Evolutionary conservation across 2,329 filamentous ascomycete genomes (phyloP).

Genomic region (Penicillium frequentans): DNA sequence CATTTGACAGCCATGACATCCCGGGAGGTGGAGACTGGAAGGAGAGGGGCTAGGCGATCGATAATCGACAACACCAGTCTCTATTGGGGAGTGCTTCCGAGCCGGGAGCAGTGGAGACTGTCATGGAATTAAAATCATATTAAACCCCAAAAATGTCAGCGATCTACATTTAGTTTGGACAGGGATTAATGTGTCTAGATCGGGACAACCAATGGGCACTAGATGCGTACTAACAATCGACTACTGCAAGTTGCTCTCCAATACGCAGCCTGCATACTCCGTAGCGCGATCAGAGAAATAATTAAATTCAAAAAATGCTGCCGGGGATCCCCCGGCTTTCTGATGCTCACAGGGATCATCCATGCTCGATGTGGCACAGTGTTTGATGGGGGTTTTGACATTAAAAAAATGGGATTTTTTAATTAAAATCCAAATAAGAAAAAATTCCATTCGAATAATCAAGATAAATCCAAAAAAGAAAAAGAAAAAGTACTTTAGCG

Average conservation of each 20-base stretch:
- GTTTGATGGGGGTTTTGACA: constrained; percentile 1
- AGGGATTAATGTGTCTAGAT: constrained; percentile 12
- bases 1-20: constrained; percentile 4
- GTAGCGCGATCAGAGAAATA: constrained; percentile 16
- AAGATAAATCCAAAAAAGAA: neutral
- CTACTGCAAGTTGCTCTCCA: constrained; percentile 19
- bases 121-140: neutral
- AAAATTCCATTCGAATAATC: neutral
- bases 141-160: neutral
- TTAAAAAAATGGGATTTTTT: neutral
- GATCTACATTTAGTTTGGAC: constrained; percentile 8
- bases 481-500: neutral
- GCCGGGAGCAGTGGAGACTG: neutral
- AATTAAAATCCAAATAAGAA: neutral
- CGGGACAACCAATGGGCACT: neutral
- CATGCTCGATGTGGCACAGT: constrained; percentile 11
- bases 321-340: constrained; percentile 18
- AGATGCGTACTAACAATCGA: constrained; percentile 1
- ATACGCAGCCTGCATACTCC: constrained; percentile 9
- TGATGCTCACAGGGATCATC: constrained; percentile 22
- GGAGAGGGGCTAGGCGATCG: constrained; percentile 12
- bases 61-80: constrained; percentile 19
- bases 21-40: neutral
- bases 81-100: constrained; percentile 7
- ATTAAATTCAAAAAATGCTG: neutral